phyloP scores from a whole-genome alignment of 1,284 basidiomycete genomes.

The Dichomitus squalens region DNA sequence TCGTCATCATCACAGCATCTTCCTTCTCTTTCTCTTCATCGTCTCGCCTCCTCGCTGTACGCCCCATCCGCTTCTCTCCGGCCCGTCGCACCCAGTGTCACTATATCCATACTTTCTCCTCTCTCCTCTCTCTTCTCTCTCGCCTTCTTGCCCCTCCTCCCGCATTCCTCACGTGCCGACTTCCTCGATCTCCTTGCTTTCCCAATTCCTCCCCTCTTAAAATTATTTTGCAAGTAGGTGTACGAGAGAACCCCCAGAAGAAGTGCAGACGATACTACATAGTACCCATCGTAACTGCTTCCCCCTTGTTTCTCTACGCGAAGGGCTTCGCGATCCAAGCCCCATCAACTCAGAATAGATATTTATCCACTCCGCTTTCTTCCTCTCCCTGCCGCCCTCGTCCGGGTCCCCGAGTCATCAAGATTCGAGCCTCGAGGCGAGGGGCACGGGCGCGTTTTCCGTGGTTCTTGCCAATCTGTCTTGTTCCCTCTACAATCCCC shows the following conservation, averaged over 20 bases:
- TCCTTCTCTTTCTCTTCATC: constrained; percentile 14
- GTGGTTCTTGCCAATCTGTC: background rate
- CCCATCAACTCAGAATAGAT: constrained; percentile 37
- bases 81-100: constrained; percentile 15
- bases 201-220: constrained; percentile 18
- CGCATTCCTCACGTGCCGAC: background rate
- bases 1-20: constrained; percentile 19
- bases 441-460: background rate
- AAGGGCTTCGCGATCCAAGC: constrained; percentile 52
- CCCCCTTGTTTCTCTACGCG: constrained; percentile 28
- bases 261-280: constrained; percentile 10
- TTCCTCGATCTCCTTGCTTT: background rate
- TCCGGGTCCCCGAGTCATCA: background rate
- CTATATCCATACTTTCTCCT: constrained; percentile 26
- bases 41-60: constrained; percentile 14
- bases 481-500: constrained; percentile 2
- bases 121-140: constrained; percentile 4
- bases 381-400: background rate
- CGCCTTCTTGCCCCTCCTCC: background rate
- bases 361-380: constrained; percentile 25
- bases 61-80: constrained; percentile 13
- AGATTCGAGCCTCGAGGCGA: background rate
- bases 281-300: background rate
- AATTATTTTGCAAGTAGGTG: constrained; percentile 26
- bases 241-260: constrained; percentile 26